phyloP scores from a whole-genome alignment of 345 rosid species.

The Iberis pinnata region DNA sequence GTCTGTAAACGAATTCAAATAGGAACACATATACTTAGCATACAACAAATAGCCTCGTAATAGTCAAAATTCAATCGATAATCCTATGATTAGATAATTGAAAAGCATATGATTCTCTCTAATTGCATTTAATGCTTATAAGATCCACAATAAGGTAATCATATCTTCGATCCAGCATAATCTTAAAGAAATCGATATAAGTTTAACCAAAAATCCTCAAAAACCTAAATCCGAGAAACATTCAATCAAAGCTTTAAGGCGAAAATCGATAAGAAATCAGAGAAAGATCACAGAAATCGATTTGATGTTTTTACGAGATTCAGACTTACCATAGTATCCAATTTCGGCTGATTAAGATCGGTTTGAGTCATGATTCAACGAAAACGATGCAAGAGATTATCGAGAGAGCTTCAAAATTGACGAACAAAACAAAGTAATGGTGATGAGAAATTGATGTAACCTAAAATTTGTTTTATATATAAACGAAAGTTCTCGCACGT shows the following conservation, averaged over 20 bases:
- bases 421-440: slow-evolving; percentile 12
- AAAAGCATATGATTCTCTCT: not conserved
- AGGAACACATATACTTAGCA: slow-evolving; percentile 4
- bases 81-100: too few species aligned
- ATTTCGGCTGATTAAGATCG: slow-evolving; percentile 24
- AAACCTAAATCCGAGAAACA: too few species aligned
- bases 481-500: slow-evolving; percentile 6
- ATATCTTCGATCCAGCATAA: too few species aligned
- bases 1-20: slow-evolving; percentile 7
- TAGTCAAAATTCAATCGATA: too few species aligned
- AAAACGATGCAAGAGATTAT: not conserved
- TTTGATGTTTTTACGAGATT: not conserved
- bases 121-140: too few species aligned
- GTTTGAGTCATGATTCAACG: slow-evolving; percentile 26
- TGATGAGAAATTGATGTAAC: slow-evolving; percentile 8
- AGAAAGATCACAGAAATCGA: not conserved
- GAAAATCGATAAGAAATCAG: not conserved
- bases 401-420: slow-evolving; percentile 1
- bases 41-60: not conserved
- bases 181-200: too few species aligned
- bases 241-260: too few species aligned
- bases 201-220: too few species aligned
- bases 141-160: too few species aligned
- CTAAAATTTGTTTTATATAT: slow-evolving; percentile 6
- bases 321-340: slow-evolving; percentile 22